A percentile compares a stretch with the other conserved stretches of the same genome.
phyloP scores from a whole-genome alignment of 164 flowering plant genomes.

The Warburgia ugandensis region DNA sequence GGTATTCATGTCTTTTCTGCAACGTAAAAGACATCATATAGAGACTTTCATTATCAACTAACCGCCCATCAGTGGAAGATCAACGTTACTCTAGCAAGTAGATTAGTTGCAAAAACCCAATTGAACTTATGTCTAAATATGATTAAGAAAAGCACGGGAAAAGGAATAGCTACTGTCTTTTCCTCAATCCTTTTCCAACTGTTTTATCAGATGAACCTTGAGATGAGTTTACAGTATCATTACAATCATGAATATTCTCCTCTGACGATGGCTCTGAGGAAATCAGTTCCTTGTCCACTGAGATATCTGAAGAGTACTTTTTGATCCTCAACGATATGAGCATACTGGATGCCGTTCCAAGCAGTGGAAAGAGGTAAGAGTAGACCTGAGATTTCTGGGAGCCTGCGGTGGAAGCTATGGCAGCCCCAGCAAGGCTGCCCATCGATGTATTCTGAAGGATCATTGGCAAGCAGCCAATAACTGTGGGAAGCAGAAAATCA shows the following conservation, averaged over 20 bases:
- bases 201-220: constrained; percentile 6
- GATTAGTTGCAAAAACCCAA: too few relatives aligned
- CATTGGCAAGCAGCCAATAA: constrained; percentile 88
- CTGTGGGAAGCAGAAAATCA: constrained; percentile 86
- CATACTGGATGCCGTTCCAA: constrained; percentile 77
- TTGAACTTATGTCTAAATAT: too few relatives aligned
- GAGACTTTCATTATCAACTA: too few relatives aligned
- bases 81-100: too few relatives aligned
- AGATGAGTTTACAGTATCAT: constrained; percentile 12
- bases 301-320: constrained; percentile 56
- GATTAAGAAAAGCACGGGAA: too few relatives aligned
- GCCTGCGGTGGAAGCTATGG: constrained; percentile 68
- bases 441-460: constrained; percentile 88
- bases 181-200: constrained; percentile 11
- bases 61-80: too few relatives aligned
- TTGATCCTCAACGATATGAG: constrained; percentile 76
- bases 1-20: too few relatives aligned
- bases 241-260: constrained; percentile 12
- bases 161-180: constrained; percentile 14
- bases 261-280: constrained; percentile 14
- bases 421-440: constrained; percentile 89
- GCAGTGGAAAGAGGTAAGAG: constrained; percentile 69
- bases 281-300: constrained; percentile 14
- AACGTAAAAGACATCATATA: too few relatives aligned
- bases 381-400: constrained; percentile 49